Evolutionary conservation across 75 land plant species (phyloP).

Genomic region (Pinus albicaulis): DNA sequence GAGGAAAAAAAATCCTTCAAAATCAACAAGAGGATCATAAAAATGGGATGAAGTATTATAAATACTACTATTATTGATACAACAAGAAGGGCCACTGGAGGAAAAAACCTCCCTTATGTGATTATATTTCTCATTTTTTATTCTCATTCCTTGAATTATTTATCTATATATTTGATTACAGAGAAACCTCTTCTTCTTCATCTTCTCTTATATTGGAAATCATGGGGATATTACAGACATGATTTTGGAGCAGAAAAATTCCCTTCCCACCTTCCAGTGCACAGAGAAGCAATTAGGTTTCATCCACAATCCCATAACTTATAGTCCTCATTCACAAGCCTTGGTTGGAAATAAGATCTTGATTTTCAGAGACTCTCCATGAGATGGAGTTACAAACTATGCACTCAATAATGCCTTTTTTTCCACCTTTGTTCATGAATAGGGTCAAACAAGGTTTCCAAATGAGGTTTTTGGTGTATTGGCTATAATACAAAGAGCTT

Average conservation of each 20-base stretch:
- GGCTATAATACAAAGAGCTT: slow-evolving; percentile 21
- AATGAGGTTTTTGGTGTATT: slow-evolving; percentile 17
- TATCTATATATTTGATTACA: background rate
- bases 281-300: slow-evolving; percentile 29
- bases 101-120: background rate
- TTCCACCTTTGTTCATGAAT: slow-evolving; percentile 22
- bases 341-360: slow-evolving; percentile 32
- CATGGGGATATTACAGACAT: slow-evolving; percentile 28
- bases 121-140: background rate
- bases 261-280: slow-evolving; percentile 38
- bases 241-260: slow-evolving; percentile 35
- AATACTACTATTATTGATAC: background rate
- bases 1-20: background rate
- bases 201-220: slow-evolving; percentile 14
- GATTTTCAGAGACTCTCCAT: slow-evolving; percentile 24
- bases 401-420: slow-evolving; percentile 40
- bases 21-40: background rate
- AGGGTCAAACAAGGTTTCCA: slow-evolving; percentile 20
- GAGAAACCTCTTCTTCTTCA: background rate
- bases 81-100: background rate
- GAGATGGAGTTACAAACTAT: slow-evolving; percentile 31
- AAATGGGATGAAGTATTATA: background rate
- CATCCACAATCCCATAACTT: slow-evolving; percentile 34
- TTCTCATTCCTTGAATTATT: background rate
- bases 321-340: slow-evolving; percentile 41